These are phyloP conservation scores for Neobulgaria alba DNA, from an alignment of 2,329 filamentous ascomycete genomes.

Conservation along the genomic window DNA sequence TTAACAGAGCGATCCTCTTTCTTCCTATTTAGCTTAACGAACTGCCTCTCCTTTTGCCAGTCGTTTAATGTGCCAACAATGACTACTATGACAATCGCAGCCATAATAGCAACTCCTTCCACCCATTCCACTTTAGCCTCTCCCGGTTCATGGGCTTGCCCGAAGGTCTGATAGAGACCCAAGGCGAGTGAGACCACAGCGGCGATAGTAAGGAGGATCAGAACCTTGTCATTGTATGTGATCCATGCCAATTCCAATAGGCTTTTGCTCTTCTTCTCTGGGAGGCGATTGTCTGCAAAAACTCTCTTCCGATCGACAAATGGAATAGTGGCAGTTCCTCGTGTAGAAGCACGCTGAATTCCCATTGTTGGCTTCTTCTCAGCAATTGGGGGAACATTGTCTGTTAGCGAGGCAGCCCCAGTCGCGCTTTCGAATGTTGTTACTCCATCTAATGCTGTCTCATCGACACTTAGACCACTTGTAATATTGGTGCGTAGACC, in stretches of 20 bases:
- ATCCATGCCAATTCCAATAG: constrained; percentile 68
- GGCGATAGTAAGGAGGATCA: constrained; percentile 62
- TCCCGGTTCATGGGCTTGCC: constrained; percentile 39
- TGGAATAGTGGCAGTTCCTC: constrained; percentile 31
- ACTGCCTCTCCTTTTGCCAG: constrained; percentile 75
- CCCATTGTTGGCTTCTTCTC: constrained; percentile 4
- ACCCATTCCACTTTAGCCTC: constrained; percentile 62
- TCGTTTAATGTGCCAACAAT: constrained; percentile 71
- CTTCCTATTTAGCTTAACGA: constrained; percentile 71
- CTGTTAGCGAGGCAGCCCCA: constrained; percentile 22
- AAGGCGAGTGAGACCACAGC: constrained; percentile 67
- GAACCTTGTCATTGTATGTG: constrained; percentile 73
- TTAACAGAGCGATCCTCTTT: constrained; percentile 70
- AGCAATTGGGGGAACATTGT: constrained; percentile 2
- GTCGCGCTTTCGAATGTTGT: constrained; percentile 58
- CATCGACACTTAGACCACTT: constrained; percentile 62
- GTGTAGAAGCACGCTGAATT: neutral
- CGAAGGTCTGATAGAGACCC: constrained; percentile 65
- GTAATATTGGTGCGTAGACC: constrained; percentile 58
- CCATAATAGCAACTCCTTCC: constrained; percentile 71
- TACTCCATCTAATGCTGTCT: constrained; percentile 51
- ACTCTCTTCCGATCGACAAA: constrained; percentile 57
- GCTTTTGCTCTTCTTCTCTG: constrained; percentile 59
- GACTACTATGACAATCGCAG: constrained; percentile 68
- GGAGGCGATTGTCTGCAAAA: constrained; percentile 59